phyloP scores from a whole-genome alignment of 108 stramenopile species.

The Skeletonema menzelii region DNA sequence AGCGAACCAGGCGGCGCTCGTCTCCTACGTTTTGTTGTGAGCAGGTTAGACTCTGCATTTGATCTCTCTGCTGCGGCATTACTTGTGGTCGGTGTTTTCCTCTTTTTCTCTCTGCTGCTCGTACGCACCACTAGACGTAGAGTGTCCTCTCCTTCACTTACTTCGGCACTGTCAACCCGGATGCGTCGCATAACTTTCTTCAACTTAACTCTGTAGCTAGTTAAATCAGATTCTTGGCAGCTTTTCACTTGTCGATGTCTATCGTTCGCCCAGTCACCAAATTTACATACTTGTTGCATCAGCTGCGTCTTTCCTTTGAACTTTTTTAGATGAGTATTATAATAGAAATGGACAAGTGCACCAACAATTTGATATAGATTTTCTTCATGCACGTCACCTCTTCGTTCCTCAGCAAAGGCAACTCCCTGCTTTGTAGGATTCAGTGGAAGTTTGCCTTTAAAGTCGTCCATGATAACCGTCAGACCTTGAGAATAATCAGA shows the following conservation, averaged over 20 bases:
- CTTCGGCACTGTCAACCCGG: neutral
- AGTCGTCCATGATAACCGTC: conserved; percentile 67
- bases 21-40: neutral
- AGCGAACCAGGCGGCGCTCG: neutral
- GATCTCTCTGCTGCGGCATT: neutral
- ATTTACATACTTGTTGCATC: conserved; percentile 2
- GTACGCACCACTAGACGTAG: neutral
- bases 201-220: neutral
- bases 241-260: neutral
- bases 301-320: conserved; percentile 17
- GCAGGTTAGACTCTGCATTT: neutral
- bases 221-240: conserved; percentile 2
- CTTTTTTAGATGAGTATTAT: conserved; percentile 28
- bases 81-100: neutral
- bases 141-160: neutral
- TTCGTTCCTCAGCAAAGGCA: conserved; percentile 38
- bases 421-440: conserved; percentile 75
- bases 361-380: conserved; percentile 50
- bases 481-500: conserved; percentile 61
- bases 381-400: conserved; percentile 28
- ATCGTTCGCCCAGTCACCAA: neutral
- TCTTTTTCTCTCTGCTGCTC: neutral
- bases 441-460: conserved; percentile 53
- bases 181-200: neutral
- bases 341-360: conserved; percentile 36